Evolutionary conservation across 192 early-diverging fungal species (phyloP), one percentile per base, ranked within the genome.

Genomic region (Entomortierella beljakovae): DNA sequence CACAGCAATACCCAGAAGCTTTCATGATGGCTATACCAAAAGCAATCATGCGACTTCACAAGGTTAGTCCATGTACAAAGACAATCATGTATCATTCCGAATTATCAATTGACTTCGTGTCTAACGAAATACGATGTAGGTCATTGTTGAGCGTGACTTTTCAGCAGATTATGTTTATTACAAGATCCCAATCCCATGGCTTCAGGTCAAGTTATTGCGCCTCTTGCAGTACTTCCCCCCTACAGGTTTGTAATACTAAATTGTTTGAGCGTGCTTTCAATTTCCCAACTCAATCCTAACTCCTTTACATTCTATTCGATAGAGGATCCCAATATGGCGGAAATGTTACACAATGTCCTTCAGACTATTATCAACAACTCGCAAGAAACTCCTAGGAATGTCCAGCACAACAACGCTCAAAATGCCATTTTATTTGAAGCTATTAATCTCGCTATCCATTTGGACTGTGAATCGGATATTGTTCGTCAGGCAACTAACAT

Each of bases 401-500:
- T 95, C 29, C 97, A 99, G 57, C 97, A 98, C 70, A 95, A 92
- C 86, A 99, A 99, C 75, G 97, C 98, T 6, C 95, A 97, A 85
- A 98, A 98, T 84, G 93, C 97, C 6, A 92, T 99, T 16, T 71
- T 99, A 32, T 98, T 99, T 69, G 98, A 99, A 85, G 95, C 97
- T 26, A 96, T 99, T 73, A 97, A 96, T 80, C 80, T 98, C 54
- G 93, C 93, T 1, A 97, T 99, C 57, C 96, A 98, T 64, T 64
- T 98, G 62, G 95, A 98, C 80, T 88, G 92, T 33, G 88, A 96
- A 61, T 97, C 96, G 4, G 90, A 89, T 1, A 86, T 98, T 58
- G 91, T 97, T 59, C 89, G 86, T 33, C 93, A 99, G 80, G 91
- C 94, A 13, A 91, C 93, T 15, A 82, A 83, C 34, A 86, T 99